Base-by-base conservation (phyloP, 2,329 filamentous ascomycete species). In the Zymoseptoria passerinii region DNA sequence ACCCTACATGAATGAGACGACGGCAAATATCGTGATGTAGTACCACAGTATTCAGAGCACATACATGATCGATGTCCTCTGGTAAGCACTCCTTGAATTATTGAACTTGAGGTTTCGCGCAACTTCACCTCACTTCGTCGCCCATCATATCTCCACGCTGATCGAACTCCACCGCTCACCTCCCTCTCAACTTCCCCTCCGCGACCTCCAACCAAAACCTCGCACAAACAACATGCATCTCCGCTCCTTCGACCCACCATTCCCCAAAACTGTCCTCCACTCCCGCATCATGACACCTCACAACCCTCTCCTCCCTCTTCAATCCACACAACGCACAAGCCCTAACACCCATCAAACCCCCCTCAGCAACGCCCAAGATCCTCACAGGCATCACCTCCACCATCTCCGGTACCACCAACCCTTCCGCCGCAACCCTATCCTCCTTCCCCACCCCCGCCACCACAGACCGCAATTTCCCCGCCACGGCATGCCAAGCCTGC, bases 241-340 rank as follows among this genome's bases (percentile, higher is more conserved):
- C 76, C 57, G 74, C 70, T 48, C 76, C 87, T 51, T 96, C 91
- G 49, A 88, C 79, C 92, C 92, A 97, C 90, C 91, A 97, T 76
- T 97, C 92, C 10, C 90, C 91, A 77, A 96, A 96, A 71, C 88
- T 91, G 72, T 97, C 92, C 67, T 92, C 86, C 8, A 95, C 84
- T 27, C 86, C 80, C 55, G 85, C 77, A 68, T 95, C 91, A 35
- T 94, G 29, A 28, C 50, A 82, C 68, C 86, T 90, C 19, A 77
- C 73, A 9, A 96, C 79, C 53, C 92, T 81, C 75, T 97, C 92
- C 48, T 96, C 90, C 63, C 92, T 80, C 75, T 89, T 94, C 63
- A 97, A 74, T 0, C 92, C 92, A 73, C 92, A 97, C 29, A 97
- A 77, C 54, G 92, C 82, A 74, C 92, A 97, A 0, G 86, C 78